Conservation (phyloP, 192 early-diverging fungal genomes). For the Chytriomyces confervae region DNA sequence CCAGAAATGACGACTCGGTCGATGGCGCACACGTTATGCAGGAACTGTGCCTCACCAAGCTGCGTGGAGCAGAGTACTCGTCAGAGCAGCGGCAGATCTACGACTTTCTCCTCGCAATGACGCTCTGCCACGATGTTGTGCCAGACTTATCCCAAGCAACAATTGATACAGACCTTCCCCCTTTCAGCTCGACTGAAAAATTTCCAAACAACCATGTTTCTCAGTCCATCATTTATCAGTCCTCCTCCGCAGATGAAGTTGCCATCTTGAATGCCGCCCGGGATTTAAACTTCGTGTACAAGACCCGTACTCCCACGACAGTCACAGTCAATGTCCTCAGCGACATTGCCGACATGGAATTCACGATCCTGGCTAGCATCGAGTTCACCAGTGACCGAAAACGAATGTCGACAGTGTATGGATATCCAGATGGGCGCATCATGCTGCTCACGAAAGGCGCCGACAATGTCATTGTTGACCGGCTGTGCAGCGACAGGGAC, state of each 20-base stretch:
- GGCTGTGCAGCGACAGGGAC: constrained; percentile 46
- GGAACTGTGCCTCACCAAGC: constrained; percentile 15
- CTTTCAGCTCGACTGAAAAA: constrained; percentile 15
- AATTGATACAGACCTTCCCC: constrained; percentile 30
- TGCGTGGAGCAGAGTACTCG: constrained; percentile 6
- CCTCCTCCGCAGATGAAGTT: constrained; percentile 83
- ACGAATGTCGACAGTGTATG: constrained; percentile 47
- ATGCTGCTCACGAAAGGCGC: constrained; percentile 51
- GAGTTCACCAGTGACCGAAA: constrained; percentile 51
- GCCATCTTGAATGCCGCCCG: constrained; percentile 80
- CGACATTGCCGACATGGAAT: constrained; percentile 35
- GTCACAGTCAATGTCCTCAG: constrained; percentile 35
- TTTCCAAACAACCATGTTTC: constrained; percentile 50
- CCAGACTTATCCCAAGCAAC: constrained; percentile 61
- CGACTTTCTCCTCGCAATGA: constrained; percentile 77
- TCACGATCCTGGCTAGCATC: constrained; percentile 37
- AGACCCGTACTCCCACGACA: constrained; percentile 33
- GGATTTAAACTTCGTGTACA: constrained; percentile 66
- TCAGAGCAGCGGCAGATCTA: constrained; percentile 39
- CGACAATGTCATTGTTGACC: constrained; percentile 49
- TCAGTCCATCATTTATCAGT: constrained; percentile 71
- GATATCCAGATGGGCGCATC: constrained; percentile 45
- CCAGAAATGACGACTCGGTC: constrained; percentile 14
- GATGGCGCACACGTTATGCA: constrained; percentile 30
- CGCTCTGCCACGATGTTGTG: constrained; percentile 84